phyloP scores from a whole-genome alignment of 23 red algal genomes.

The Gracilaria gracilis region DNA sequence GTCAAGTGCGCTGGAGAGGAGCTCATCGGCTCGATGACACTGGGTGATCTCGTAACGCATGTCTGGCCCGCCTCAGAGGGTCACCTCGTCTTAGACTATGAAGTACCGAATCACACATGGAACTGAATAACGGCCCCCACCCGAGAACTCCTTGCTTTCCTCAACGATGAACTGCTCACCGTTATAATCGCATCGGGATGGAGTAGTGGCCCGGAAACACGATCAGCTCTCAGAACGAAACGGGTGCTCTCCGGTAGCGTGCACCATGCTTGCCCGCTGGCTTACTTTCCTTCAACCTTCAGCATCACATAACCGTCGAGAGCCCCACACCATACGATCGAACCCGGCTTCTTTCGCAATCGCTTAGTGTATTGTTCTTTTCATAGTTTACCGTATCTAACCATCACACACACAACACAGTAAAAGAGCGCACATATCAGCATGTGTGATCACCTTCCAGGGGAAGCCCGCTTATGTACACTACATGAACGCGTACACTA shows the following conservation, averaged over 20 bases:
- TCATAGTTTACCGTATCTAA: background rate
- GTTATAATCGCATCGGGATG: background rate
- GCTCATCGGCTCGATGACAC: conserved; percentile 31
- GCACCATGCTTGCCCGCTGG: background rate
- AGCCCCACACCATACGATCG: background rate
- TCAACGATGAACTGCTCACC: background rate
- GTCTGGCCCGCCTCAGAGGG: conserved; percentile 56
- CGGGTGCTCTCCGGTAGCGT: background rate
- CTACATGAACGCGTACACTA: too few relatives aligned
- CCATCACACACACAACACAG: background rate
- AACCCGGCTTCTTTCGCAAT: background rate
- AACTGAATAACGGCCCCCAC: background rate
- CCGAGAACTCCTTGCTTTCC: background rate
- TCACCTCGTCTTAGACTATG: conserved; percentile 46
- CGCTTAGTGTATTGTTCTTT: background rate
- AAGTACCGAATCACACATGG: background rate
- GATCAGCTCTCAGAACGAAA: too few relatives aligned
- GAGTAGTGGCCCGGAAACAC: background rate
- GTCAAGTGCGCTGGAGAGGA: conserved; percentile 38
- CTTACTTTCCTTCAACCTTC: background rate
- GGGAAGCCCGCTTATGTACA: too few relatives aligned
- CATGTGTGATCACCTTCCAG: too few relatives aligned
- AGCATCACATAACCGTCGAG: background rate
- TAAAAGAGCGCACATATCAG: background rate
- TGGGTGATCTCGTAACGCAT: conserved; percentile 38